phyloP scores from a whole-genome alignment of 1,284 basidiomycete species.

The Marasmius fiardii region DNA sequence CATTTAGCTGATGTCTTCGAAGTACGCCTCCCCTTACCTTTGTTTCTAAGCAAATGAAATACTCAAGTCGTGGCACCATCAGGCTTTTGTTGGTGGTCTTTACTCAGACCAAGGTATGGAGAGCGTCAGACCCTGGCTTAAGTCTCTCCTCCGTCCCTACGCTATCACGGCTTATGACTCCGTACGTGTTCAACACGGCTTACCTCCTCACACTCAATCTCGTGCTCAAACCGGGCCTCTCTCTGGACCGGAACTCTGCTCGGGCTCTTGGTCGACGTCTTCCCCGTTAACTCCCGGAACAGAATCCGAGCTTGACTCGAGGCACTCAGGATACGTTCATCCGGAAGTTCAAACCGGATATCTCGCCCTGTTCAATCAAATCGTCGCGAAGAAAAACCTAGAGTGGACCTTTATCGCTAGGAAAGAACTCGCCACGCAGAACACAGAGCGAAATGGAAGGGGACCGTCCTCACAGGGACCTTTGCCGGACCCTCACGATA shows the following conservation, averaged over 20 bases:
- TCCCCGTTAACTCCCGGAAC: neutral
- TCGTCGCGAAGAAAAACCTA: conserved; percentile 53
- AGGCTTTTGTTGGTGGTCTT: conserved; percentile 75
- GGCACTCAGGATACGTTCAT: neutral
- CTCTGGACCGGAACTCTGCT: conserved; percentile 20
- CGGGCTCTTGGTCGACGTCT: conserved; percentile 12
- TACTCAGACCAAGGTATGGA: conserved; percentile 65
- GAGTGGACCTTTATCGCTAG: conserved; percentile 64
- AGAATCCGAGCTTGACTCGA: conserved; percentile 1
- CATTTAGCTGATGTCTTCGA: conserved; percentile 70
- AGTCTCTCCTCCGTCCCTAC: conserved; percentile 59
- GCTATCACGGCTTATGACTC: conserved; percentile 53
- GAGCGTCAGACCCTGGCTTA: conserved; percentile 54
- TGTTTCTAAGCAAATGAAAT: conserved; percentile 2
- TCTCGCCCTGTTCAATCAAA: conserved; percentile 74
- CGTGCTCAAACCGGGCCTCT: conserved; percentile 14
- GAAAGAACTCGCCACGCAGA: neutral
- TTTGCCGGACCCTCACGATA: neutral
- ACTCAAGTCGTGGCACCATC: conserved; percentile 8
- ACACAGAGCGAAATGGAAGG: neutral
- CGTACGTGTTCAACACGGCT: conserved; percentile 61
- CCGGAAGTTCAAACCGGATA: conserved; percentile 47
- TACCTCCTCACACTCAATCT: conserved; percentile 39
- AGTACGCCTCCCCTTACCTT: conserved; percentile 34
- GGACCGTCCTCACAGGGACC: no score